Evolutionary conservation across 768 basidiomycete genomes (phyloP).

Genomic region (Leccinum longicurvipes): DNA sequence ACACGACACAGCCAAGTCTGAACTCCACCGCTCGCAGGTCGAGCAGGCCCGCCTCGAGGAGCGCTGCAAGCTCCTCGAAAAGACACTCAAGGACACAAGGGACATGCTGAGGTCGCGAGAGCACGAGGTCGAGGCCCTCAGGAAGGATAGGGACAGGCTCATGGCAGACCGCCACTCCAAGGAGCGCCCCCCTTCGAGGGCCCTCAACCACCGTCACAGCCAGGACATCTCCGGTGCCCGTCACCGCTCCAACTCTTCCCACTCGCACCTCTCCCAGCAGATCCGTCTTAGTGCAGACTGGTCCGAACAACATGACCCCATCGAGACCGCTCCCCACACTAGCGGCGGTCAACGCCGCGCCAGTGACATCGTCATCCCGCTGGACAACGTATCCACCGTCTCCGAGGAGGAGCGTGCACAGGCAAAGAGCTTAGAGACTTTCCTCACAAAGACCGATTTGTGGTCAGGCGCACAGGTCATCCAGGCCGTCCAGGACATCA

Average conservation of each 20-base stretch:
- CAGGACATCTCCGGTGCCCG: constrained; percentile 2
- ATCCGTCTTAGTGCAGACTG: constrained; percentile 33
- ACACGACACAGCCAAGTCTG: constrained; percentile 52
- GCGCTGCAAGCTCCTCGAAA: constrained; percentile 59
- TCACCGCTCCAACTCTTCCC: constrained; percentile 30
- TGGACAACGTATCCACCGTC: constrained; percentile 30
- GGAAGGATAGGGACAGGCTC: constrained; percentile 35
- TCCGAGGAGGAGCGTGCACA: constrained; percentile 57
- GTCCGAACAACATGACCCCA: constrained; percentile 23
- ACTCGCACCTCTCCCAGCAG: constrained; percentile 30
- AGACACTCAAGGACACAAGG: constrained; percentile 59
- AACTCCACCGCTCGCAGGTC: constrained; percentile 50
- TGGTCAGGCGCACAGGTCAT: constrained; percentile 79
- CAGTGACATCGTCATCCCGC: constrained; percentile 5
- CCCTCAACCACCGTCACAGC: constrained; percentile 12
- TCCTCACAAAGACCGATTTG: constrained; percentile 67
- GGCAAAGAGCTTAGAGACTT: constrained; percentile 56
- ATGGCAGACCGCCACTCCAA: constrained; percentile 21
- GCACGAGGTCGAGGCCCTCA: constrained; percentile 55
- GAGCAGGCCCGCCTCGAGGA: constrained; percentile 59
- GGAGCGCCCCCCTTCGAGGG: constrained; percentile 18
- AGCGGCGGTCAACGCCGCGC: constrained; percentile 14
- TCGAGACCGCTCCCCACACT: constrained; percentile 15
- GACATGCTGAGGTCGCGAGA: constrained; percentile 58
- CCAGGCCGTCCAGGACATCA: constrained; percentile 76